Conservation (phyloP, 1,284 basidiomycete genomes). For the Ustilago loliicola region DNA sequence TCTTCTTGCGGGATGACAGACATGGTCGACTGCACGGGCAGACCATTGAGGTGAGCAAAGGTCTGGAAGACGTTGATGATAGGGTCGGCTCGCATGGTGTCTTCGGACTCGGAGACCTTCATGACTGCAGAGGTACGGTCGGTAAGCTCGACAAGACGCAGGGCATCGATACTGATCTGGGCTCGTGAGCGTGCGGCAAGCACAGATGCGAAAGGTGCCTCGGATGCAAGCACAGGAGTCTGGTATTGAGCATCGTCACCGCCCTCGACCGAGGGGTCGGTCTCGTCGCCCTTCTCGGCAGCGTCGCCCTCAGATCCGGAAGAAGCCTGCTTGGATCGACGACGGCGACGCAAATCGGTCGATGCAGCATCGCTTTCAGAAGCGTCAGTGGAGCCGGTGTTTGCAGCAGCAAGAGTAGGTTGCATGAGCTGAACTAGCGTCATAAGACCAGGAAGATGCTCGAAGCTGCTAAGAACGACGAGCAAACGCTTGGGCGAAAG, state of each 20-base stretch:
- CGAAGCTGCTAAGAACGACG: slow-evolving; percentile 89
- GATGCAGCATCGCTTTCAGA: slow-evolving; percentile 7
- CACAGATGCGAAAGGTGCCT: slow-evolving; percentile 36
- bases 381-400: slow-evolving; percentile 3
- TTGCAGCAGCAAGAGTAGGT: slow-evolving; percentile 58
- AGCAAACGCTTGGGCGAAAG: slow-evolving; percentile 75
- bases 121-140: slow-evolving; percentile 88
- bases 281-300: slow-evolving; percentile 30
- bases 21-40: slow-evolving; percentile 76
- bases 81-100: slow-evolving; percentile 80
- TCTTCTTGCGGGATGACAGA: slow-evolving; percentile 80
- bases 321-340: slow-evolving; percentile 27
- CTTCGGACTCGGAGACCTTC: slow-evolving; percentile 80
- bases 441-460: slow-evolving; percentile 79
- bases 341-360: slow-evolving; percentile 29
- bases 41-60: slow-evolving; percentile 81
- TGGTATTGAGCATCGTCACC: slow-evolving; percentile 32
- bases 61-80: slow-evolving; percentile 84
- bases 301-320: slow-evolving; percentile 29
- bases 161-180: slow-evolving; percentile 57
- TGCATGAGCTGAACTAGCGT: slow-evolving; percentile 74
- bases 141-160: slow-evolving; percentile 77
- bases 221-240: slow-evolving; percentile 47
- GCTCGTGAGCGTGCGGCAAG: slow-evolving; percentile 32
- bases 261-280: slow-evolving; percentile 38